Conservation (phyloP, 2,329 filamentous ascomycete species). For the Colletotrichum coccodes region DNA sequence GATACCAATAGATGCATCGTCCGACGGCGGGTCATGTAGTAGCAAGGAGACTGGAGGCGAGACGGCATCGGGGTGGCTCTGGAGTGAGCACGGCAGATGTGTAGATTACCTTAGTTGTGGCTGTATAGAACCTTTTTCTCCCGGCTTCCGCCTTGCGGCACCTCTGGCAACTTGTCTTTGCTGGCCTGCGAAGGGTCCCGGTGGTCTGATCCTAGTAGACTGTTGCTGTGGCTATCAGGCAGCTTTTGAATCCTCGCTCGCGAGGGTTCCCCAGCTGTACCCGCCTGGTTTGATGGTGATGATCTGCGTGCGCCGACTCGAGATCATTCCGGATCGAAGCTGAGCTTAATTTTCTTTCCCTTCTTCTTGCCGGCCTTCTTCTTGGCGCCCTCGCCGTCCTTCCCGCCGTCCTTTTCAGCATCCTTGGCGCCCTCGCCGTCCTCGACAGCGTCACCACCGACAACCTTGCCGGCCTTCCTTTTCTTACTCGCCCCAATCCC, state of each 20-base stretch:
- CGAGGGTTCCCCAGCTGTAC: not conserved
- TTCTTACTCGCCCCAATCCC: constrained; percentile 60
- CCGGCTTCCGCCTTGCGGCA: not conserved
- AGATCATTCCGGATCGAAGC: constrained; percentile 54
- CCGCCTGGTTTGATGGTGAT: not conserved
- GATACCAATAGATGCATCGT: constrained; percentile 65
- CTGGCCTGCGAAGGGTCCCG: not conserved
- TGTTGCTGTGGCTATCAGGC: not conserved
- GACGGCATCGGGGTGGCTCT: constrained; percentile 31
- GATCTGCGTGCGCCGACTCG: not conserved
- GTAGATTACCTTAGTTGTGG: constrained; percentile 50
- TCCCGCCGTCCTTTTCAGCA: not conserved
- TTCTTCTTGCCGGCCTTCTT: constrained; percentile 54
- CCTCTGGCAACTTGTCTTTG: not conserved
- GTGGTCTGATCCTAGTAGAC: not conserved
- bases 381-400: constrained; percentile 14
- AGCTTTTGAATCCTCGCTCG: no score
- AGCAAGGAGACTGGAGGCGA: constrained; percentile 20
- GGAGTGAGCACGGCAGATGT: constrained; percentile 37
- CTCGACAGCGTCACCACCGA: constrained; percentile 49
- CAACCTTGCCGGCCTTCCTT: constrained; percentile 63
- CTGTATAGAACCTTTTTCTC: constrained; percentile 39
- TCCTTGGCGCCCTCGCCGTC: constrained; percentile 34
- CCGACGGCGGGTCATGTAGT: constrained; percentile 20
- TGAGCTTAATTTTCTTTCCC: constrained; percentile 73